Base-by-base conservation (phyloP, 345 rosid genomes). In the Acer yangbiense region DNA sequence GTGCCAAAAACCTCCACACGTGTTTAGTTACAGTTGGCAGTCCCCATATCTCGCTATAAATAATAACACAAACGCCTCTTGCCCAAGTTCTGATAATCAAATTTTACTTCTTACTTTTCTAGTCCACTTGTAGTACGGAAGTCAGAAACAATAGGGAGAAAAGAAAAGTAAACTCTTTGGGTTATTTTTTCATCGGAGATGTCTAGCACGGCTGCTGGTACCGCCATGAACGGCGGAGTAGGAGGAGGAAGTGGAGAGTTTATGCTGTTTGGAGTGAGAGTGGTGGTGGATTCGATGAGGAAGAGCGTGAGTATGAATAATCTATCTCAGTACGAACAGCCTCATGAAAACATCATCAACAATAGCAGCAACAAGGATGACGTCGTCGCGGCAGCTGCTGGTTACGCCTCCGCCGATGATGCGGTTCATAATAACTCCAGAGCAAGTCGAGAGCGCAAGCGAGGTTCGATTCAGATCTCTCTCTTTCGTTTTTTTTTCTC, bases 241-340 rank as follows among this genome's bases (percentile, higher is more conserved):
- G 76, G 66, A 1, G 81, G 65, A 17, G 76, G 32, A 14, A 83
- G 83, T 43, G 82, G 83, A 39, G 99, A 92, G 91, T 81, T 95
- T 75, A 90, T 92, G 98, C 86, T 95, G 78, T 95, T 95, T 54
- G 99, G 98, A 0, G 96, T 95, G 11, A 87, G 94, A 72, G 89
- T 95, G 74, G 93, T 95, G 44, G 96, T 95, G 78, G 99, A 95
- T 83, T 88, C 95, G 52, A 89, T 95, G 87, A 95, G 99, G 85
- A 95, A 93, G 83, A 83, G 93, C 64, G 99, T 95, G 21, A 93
- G 98, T 77, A 83, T 95, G 86, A 93, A 92, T 84, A 88, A 95
- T 73, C 82, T 95, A 69, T 90, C 97, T 35, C 88, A 95, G 74
- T 95, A 95, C 35, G 88, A 89, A 57, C 95, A 85, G 9, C 85